These are phyloP conservation scores for Aspergillus tamarii DNA, from an alignment of 2,329 filamentous ascomycete genomes.

Conservation along the genomic window DNA sequence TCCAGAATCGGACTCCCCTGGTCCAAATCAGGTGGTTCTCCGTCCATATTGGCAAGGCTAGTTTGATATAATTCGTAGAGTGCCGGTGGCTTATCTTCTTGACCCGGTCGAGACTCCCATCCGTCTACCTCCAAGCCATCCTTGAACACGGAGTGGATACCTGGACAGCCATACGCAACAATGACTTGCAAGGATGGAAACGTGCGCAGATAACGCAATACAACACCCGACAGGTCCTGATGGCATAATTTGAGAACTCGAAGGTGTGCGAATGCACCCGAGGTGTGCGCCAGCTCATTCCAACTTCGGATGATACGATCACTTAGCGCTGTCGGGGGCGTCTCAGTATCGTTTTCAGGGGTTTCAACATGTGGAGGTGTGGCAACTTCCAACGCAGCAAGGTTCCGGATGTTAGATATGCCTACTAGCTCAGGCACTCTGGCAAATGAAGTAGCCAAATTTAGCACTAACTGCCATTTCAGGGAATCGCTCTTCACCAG, in stretches of 20 bases:
- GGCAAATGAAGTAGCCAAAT: constrained; percentile 36
- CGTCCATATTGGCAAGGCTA: constrained; percentile 8
- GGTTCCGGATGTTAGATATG: constrained; percentile 42
- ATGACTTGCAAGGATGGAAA: constrained; percentile 43
- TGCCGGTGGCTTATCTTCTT: constrained; percentile 9
- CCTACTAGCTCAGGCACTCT: constrained; percentile 41
- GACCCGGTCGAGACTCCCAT: constrained; percentile 26
- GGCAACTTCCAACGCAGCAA: constrained; percentile 44
- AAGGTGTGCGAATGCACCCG: constrained; percentile 42
- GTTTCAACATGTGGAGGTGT: constrained; percentile 22
- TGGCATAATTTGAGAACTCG: constrained; percentile 39
- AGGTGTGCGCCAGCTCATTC: constrained; percentile 39
- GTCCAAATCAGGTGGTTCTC: background rate
- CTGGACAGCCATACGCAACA: constrained; percentile 36
- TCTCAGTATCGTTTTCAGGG: constrained; percentile 14
- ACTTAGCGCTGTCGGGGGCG: constrained; percentile 30
- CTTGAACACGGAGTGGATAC: constrained; percentile 28
- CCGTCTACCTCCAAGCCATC: constrained; percentile 25
- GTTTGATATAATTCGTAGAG: constrained; percentile 23
- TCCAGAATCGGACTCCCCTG: constrained; percentile 27
- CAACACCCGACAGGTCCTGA: constrained; percentile 36
- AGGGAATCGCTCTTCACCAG: constrained; percentile 35
- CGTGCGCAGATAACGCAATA: constrained; percentile 37
- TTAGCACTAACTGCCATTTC: constrained; percentile 41
- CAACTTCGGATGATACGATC: constrained; percentile 47